Percentiles rank a stretch among this genome's conserved stretches.
These are phyloP conservation scores for Annulohypoxylon truncatum DNA, from an alignment of 2,329 filamentous ascomycete genomes.

Conservation along the genomic window DNA sequence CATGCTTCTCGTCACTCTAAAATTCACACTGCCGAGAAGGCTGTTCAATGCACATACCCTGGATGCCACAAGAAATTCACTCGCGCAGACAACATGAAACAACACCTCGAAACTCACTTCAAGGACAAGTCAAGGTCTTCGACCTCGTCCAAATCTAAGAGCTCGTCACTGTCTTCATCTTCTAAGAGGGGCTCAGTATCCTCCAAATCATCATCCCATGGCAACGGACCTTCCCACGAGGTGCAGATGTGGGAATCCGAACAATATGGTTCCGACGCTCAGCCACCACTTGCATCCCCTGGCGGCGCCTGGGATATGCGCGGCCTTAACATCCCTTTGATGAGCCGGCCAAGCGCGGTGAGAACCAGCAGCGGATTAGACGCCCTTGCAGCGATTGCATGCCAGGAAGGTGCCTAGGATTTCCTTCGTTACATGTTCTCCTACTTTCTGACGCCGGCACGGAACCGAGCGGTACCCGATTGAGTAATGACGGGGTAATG, in stretches of 20 bases:
- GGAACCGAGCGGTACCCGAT: constrained; percentile 15
- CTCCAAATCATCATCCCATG: constrained; percentile 50
- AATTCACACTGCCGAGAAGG: constrained; percentile 85
- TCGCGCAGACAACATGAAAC: constrained; percentile 88
- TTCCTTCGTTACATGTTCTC: constrained; percentile 33
- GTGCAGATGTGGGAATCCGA: constrained; percentile 57
- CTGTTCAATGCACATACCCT: constrained; percentile 73
- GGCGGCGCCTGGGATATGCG: constrained; percentile 61
- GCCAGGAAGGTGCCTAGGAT: constrained; percentile 57
- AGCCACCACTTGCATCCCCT: constrained; percentile 54
- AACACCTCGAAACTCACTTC: constrained; percentile 82
- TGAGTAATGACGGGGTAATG: constrained; percentile 35
- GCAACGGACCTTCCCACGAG: constrained; percentile 48
- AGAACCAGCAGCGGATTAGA: constrained; percentile 65
- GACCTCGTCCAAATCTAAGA: constrained; percentile 51
- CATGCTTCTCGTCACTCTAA: constrained; percentile 88
- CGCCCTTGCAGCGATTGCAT: constrained; percentile 65
- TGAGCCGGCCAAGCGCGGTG: constrained; percentile 57
- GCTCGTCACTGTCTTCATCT: constrained; percentile 43
- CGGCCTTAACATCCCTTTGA: constrained; percentile 57
- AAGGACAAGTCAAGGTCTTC: constrained; percentile 67
- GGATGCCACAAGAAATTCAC: constrained; percentile 85
- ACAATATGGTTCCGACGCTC: constrained; percentile 51
- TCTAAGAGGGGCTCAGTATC: constrained; percentile 49
- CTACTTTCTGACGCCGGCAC: constrained; percentile 15